A percentile compares a stretch with the other conserved stretches of the same genome.
These are phyloP conservation scores for Metschnikowia gelsemii DNA, from an alignment of 805 yeast genomes.

Conservation along the genomic window DNA sequence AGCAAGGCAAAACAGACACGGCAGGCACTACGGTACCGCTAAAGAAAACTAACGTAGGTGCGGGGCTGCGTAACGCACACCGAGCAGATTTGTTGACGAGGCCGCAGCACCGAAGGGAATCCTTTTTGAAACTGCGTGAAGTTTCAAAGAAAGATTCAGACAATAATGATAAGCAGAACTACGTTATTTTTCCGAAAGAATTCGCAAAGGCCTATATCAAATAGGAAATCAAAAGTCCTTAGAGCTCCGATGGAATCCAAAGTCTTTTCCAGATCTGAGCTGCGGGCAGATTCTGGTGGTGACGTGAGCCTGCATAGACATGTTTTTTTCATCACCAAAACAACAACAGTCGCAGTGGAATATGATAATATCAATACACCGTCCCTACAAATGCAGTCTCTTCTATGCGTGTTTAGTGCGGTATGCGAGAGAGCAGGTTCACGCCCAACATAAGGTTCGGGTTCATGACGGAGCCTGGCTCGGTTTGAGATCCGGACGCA, in stretches of 20 bases:
- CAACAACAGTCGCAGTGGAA: constrained; percentile 10
- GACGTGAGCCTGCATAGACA: neutral
- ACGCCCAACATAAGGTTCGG: too few species aligned
- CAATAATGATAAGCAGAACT: too few species aligned
- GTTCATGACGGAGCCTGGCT: too few species aligned
- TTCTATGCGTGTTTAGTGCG: constrained; percentile 6
- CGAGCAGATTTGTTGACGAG: constrained; percentile 6
- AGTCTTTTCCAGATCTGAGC: constrained; percentile 2
- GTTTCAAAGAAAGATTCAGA: too few species aligned
- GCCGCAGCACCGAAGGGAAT: constrained; percentile 3
- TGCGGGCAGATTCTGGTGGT: neutral
- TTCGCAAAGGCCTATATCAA: too few species aligned
- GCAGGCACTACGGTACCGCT: neutral
- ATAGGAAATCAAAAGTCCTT: too few species aligned
- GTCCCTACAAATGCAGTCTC: neutral
- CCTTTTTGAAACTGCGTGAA: too few species aligned
- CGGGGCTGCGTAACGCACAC: constrained; percentile 14
- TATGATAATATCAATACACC: constrained; percentile 1
- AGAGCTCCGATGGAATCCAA: too few species aligned
- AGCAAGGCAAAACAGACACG: neutral
- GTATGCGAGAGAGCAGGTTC: neutral
- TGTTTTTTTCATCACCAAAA: constrained; percentile 1
- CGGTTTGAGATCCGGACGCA: too few species aligned
- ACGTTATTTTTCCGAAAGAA: too few species aligned
- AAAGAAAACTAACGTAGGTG: neutral